phyloP scores from a whole-genome alignment of 2,329 filamentous ascomycete genomes.

The Apiospora marii region DNA sequence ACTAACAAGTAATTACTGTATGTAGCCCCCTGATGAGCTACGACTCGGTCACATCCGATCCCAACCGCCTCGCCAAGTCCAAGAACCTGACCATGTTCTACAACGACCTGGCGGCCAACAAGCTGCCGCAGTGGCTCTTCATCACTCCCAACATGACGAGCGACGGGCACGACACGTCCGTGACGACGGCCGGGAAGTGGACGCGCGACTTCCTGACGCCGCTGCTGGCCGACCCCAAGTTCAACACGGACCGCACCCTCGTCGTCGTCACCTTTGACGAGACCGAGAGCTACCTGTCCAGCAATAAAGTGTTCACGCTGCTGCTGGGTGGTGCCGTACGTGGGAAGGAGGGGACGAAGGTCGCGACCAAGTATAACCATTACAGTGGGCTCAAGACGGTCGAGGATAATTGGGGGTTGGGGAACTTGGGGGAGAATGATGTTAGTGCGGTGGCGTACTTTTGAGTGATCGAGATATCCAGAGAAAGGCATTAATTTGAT shows the following conservation, averaged over 20 bases:
- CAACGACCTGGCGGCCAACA: conserved; percentile 36
- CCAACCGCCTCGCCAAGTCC: conserved; percentile 40
- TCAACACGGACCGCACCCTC: conserved; percentile 47
- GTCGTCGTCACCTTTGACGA: conserved; percentile 42
- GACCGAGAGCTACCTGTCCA: conserved; percentile 35
- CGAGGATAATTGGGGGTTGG: conserved; percentile 40
- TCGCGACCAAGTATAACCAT: conserved; percentile 37
- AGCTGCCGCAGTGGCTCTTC: conserved; percentile 46
- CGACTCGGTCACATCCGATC: conserved; percentile 39
- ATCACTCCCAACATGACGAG: conserved; percentile 57
- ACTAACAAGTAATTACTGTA: background rate
- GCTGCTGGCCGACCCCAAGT: conserved; percentile 39
- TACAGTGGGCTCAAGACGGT: conserved; percentile 41
- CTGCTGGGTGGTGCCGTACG: conserved; percentile 37
- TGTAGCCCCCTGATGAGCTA: conserved; percentile 42
- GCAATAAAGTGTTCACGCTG: conserved; percentile 38
- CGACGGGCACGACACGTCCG: conserved; percentile 40
- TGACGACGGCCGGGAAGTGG: conserved; percentile 40
- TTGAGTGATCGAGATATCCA: background rate
- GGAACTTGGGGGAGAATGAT: conserved; percentile 37
- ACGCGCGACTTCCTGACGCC: conserved; percentile 38
- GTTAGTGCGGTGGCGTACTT: conserved; percentile 26
- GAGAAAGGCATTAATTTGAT: no score
- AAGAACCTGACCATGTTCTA: conserved; percentile 44
- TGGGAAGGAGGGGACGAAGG: conserved; percentile 36